Conservation (phyloP, 208 protist species). For the Jaenimonas drosophilae region DNA sequence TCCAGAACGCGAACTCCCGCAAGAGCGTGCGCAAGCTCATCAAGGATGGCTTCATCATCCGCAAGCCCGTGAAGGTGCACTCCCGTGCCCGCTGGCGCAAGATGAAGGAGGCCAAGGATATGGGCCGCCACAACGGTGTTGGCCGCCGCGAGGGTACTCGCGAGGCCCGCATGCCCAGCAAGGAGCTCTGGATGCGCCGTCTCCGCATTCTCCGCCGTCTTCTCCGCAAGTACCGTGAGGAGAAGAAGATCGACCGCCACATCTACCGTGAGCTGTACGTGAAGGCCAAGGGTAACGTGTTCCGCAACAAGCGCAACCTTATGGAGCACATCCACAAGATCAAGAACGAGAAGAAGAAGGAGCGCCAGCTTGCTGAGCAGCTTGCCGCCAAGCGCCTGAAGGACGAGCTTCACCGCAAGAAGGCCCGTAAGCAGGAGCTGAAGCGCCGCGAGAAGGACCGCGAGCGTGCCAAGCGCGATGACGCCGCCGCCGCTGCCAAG, state of each 20-base stretch:
- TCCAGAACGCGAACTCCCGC: slow-evolving; percentile 97
- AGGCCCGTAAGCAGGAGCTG: slow-evolving; percentile 60
- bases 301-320: slow-evolving; percentile 99
- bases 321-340: slow-evolving; percentile 98
- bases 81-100: slow-evolving; percentile 91
- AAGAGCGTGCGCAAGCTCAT: slow-evolving; percentile 95
- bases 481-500: slow-evolving; percentile 29
- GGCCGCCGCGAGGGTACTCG: slow-evolving; percentile 96
- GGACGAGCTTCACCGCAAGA: slow-evolving; percentile 62
- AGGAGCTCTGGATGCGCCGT: slow-evolving; percentile 97
- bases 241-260: slow-evolving; percentile 97
- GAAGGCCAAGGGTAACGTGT: slow-evolving; percentile 98
- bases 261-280: slow-evolving; percentile 97
- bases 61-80: slow-evolving; percentile 92
- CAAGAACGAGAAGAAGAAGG: slow-evolving; percentile 95
- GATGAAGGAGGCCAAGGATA: slow-evolving; percentile 88
- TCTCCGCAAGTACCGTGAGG: slow-evolving; percentile 96
- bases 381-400: slow-evolving; percentile 56
- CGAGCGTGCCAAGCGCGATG: slow-evolving; percentile 52
- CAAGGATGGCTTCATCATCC: slow-evolving; percentile 97
- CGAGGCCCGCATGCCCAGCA: slow-evolving; percentile 96
- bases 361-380: slow-evolving; percentile 92
- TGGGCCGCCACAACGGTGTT: slow-evolving; percentile 89
- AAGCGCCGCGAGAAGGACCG: slow-evolving; percentile 69
- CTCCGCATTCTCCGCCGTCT: slow-evolving; percentile 96